Evolutionary conservation across 2,329 filamentous ascomycete genomes (phyloP).

Genomic region (Fusarium albosuccineum): DNA sequence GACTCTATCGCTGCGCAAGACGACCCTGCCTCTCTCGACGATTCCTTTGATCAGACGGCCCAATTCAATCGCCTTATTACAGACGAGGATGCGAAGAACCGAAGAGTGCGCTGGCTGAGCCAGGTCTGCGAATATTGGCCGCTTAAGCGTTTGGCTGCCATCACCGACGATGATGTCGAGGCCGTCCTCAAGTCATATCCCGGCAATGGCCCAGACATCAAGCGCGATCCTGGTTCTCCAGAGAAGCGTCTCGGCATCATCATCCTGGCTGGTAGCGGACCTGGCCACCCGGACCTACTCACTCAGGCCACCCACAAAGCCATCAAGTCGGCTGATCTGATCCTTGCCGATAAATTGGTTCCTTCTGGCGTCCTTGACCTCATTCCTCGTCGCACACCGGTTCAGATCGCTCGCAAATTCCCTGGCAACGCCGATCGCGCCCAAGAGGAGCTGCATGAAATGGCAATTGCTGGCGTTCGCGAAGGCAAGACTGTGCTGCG

Average conservation of each 20-base stretch:
- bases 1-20: constrained; percentile 61
- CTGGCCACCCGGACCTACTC: constrained; percentile 91
- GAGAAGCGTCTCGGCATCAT: constrained; percentile 72
- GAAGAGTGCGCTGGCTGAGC: constrained; percentile 91
- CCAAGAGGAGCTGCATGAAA: constrained; percentile 86
- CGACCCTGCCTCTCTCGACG: constrained; percentile 71
- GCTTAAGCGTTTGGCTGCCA: constrained; percentile 80
- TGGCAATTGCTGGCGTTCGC: constrained; percentile 76
- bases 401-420: constrained; percentile 96
- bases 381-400: constrained; percentile 87
- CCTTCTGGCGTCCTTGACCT: constrained; percentile 88
- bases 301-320: constrained; percentile 85
- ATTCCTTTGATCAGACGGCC: constrained; percentile 80
- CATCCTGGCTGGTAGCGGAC: constrained; percentile 90
- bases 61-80: constrained; percentile 87
- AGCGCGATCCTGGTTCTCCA: constrained; percentile 31
- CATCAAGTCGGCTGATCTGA: constrained; percentile 79
- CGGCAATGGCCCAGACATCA: constrained; percentile 42
- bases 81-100: constrained; percentile 79
- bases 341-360: constrained; percentile 88
- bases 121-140: constrained; percentile 99
- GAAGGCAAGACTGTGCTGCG: constrained; percentile 84
- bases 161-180: constrained; percentile 85
- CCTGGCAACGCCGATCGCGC: constrained; percentile 95
- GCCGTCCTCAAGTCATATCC: constrained; percentile 80